Evolutionary conservation across 2,329 filamentous ascomycete genomes (phyloP).

Genomic region (Juglanconis juglandina): DNA sequence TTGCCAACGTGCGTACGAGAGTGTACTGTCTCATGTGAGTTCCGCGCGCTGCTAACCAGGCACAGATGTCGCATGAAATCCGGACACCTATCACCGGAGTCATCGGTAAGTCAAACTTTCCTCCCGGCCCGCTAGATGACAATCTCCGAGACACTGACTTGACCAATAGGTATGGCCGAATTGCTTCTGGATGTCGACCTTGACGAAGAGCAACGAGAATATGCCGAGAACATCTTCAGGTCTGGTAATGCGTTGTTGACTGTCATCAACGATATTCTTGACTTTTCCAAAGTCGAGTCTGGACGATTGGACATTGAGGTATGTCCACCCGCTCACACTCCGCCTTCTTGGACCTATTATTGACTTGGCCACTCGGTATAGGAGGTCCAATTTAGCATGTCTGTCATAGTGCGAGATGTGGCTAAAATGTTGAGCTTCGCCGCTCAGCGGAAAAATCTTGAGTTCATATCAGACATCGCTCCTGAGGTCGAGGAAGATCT

Average conservation of each 20-base stretch:
- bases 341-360: neutral
- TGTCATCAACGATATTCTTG: conserved; percentile 64
- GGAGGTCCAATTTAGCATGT: conserved; percentile 20
- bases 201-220: conserved; percentile 52
- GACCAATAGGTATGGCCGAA: conserved; percentile 39
- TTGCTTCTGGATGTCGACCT: conserved; percentile 54
- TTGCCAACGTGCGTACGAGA: conserved; percentile 54
- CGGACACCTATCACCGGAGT: conserved; percentile 64
- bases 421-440: conserved; percentile 86
- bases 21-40: neutral
- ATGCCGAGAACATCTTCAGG: conserved; percentile 55
- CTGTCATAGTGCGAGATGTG: conserved; percentile 61
- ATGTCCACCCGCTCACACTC: conserved; percentile 21
- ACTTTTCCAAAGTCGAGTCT: conserved; percentile 61
- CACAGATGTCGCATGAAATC: conserved; percentile 64
- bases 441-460: conserved; percentile 73
- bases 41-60: conserved; percentile 31
- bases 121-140: too few species aligned
- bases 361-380: neutral
- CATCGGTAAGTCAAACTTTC: conserved; percentile 29
- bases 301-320: conserved; percentile 54
- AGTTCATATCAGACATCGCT: conserved; percentile 64
- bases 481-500: conserved; percentile 62
- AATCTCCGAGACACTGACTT: neutral
- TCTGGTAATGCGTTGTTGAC: conserved; percentile 56